A percentile compares a stretch with the other conserved stretches of the same genome.
Conservation (phyloP, 177 flowering plant species). For the Vitis hybrid region DNA sequence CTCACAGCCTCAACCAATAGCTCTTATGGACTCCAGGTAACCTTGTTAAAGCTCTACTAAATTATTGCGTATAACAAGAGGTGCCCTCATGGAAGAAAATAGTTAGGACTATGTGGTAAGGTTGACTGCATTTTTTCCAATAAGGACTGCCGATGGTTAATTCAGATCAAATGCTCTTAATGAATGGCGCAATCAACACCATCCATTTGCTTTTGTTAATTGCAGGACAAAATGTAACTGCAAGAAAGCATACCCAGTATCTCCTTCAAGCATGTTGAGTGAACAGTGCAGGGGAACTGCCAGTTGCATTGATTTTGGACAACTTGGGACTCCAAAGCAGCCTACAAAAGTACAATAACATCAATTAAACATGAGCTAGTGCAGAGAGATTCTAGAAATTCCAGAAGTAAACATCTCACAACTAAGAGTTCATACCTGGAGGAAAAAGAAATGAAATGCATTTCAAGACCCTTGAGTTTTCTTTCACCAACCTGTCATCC, state of each 20-base stretch:
- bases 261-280: slow-evolving; percentile 97
- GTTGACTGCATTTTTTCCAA: too few relatives aligned
- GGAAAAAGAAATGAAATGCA: slow-evolving; percentile 75
- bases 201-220: too few relatives aligned
- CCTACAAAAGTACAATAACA: slow-evolving; percentile 25
- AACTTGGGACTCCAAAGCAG: slow-evolving; percentile 25
- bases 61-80: too few relatives aligned
- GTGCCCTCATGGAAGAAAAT: too few relatives aligned
- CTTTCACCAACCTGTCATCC: slow-evolving; percentile 44
- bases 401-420: neutral
- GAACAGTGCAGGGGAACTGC: slow-evolving; percentile 71
- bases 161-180: too few relatives aligned
- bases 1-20: too few relatives aligned
- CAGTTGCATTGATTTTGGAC: slow-evolving; percentile 41
- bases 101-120: too few relatives aligned
- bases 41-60: too few relatives aligned
- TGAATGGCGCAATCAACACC: too few relatives aligned
- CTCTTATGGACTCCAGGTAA: too few relatives aligned
- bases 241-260: slow-evolving; percentile 70
- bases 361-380: neutral
- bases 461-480: slow-evolving; percentile 49
- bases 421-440: slow-evolving; percentile 37
- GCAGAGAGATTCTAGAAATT: neutral
- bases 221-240: neutral
- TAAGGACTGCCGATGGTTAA: too few relatives aligned